Percentiles rank a stretch among this genome's conserved stretches.
Evolutionary conservation across 2,329 filamentous ascomycete species (phyloP).

Genomic region (Chrysosphaeria jannelii): DNA sequence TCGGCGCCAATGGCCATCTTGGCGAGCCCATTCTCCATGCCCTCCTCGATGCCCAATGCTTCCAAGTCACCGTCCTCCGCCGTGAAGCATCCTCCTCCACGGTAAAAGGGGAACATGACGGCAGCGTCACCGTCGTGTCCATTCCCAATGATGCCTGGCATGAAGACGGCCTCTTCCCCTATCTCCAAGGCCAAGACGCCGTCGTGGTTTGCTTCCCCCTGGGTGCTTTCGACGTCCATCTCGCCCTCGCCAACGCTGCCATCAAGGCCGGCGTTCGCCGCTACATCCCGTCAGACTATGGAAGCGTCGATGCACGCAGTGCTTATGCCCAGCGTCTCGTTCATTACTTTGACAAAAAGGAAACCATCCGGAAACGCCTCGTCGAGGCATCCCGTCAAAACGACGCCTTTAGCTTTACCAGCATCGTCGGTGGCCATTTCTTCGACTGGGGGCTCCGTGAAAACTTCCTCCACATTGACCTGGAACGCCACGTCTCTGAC

Average conservation of each 20-base stretch:
- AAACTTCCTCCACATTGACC: conserved; percentile 10
- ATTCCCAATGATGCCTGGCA: conserved; percentile 8
- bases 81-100: conserved; percentile 8
- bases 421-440: conserved; percentile 12
- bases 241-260: conserved; percentile 11
- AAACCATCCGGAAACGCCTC: conserved; percentile 8
- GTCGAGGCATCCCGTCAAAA: conserved; percentile 6
- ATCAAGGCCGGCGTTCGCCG: conserved; percentile 10
- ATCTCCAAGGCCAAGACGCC: conserved; percentile 10
- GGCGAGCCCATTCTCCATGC: conserved; percentile 9
- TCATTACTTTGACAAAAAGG: conserved; percentile 10
- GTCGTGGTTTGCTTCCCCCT: conserved; percentile 10
- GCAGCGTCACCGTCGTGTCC: conserved; percentile 4
- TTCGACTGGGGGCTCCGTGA: conserved; percentile 13
- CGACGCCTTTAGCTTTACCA: conserved; percentile 10
- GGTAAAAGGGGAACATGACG: conserved; percentile 1
- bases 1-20: conserved; percentile 12
- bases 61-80: conserved; percentile 9
- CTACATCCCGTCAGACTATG: conserved; percentile 13
- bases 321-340: conserved; percentile 9
- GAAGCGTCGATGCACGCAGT: conserved; percentile 11
- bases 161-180: conserved; percentile 7
- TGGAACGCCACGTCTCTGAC: conserved; percentile 7
- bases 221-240: conserved; percentile 7
- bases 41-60: conserved; percentile 7